These are phyloP conservation scores for Suhomyces bokatorum DNA, from an alignment of 1,139 yeast species.

Conservation along the genomic window DNA sequence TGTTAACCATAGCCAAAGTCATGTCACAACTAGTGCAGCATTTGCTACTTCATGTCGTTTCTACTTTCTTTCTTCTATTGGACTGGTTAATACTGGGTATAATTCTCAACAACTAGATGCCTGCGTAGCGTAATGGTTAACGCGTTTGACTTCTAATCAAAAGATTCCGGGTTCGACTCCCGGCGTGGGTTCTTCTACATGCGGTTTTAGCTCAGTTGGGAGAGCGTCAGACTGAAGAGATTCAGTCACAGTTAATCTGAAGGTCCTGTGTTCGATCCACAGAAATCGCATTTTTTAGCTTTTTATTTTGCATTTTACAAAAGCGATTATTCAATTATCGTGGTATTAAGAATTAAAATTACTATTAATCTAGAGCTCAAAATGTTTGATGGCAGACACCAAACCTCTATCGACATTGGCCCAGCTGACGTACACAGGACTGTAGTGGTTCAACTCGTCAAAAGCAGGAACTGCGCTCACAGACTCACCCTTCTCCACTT, in stretches of 20 bases:
- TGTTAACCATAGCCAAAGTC: too few species aligned
- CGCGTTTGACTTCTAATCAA: slow-evolving; percentile 20
- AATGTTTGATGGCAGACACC: slow-evolving; percentile 50
- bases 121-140: slow-evolving; percentile 21
- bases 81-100: background rate
- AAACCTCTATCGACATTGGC: slow-evolving; percentile 69
- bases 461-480: slow-evolving; percentile 61
- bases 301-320: background rate
- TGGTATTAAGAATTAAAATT: background rate
- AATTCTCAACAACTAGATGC: slow-evolving; percentile 4
- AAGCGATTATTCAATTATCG: background rate
- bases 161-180: slow-evolving; percentile 21
- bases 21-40: too few species aligned
- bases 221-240: slow-evolving; percentile 85
- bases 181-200: slow-evolving; percentile 19
- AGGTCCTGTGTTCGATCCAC: slow-evolving; percentile 62
- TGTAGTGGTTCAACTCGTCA: slow-evolving; percentile 62
- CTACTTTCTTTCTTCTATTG: background rate
- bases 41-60: background rate
- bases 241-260: slow-evolving; percentile 45
- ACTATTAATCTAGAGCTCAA: slow-evolving; percentile 36
- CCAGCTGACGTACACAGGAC: slow-evolving; percentile 65
- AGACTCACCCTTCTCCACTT: slow-evolving; percentile 28
- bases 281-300: slow-evolving; percentile 19
- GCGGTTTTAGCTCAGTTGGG: slow-evolving; percentile 77